Percentiles rank a stretch among this genome's conserved stretches.
phyloP scores from a whole-genome alignment of 805 yeast species.

The Starmera pachycereana region DNA sequence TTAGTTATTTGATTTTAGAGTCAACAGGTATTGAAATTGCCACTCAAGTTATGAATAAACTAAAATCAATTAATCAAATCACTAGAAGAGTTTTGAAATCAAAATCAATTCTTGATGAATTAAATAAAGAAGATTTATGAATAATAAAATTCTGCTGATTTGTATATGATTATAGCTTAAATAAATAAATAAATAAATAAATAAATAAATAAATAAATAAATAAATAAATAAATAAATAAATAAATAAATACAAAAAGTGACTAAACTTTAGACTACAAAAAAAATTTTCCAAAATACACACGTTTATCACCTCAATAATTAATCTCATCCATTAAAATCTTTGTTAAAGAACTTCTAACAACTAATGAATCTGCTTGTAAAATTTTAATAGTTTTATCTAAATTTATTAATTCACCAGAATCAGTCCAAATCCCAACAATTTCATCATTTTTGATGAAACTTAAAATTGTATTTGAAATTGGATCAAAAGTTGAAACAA shows the following conservation, averaged over 20 bases:
- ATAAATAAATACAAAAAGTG: too few species aligned
- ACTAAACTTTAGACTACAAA: too few species aligned
- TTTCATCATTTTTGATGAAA: constrained; percentile 45
- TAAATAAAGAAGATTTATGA: constrained; percentile 6
- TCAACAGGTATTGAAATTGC: constrained; percentile 27
- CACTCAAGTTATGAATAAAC: constrained; percentile 15
- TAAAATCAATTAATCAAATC: constrained; percentile 12
- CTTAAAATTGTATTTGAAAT: constrained; percentile 34
- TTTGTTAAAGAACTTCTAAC: constrained; percentile 1
- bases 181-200: too few species aligned
- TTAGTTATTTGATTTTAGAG: constrained; percentile 21
- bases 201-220: too few species aligned
- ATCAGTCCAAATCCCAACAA: constrained; percentile 52
- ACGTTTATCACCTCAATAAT: neutral
- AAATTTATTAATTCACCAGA: constrained; percentile 21
- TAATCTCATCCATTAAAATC: neutral
- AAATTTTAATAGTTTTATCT: constrained; percentile 28
- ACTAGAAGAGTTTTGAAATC: constrained; percentile 14
- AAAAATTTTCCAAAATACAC: too few species aligned
- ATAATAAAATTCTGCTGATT: too few species aligned
- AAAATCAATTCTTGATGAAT: constrained; percentile 14
- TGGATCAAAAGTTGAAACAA: constrained; percentile 49
- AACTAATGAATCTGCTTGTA: constrained; percentile 1
- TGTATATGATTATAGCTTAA: too few species aligned
- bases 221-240: too few species aligned